Base-by-base conservation (phyloP, 768 basidiomycete species). In the Agrocybe praecox region DNA sequence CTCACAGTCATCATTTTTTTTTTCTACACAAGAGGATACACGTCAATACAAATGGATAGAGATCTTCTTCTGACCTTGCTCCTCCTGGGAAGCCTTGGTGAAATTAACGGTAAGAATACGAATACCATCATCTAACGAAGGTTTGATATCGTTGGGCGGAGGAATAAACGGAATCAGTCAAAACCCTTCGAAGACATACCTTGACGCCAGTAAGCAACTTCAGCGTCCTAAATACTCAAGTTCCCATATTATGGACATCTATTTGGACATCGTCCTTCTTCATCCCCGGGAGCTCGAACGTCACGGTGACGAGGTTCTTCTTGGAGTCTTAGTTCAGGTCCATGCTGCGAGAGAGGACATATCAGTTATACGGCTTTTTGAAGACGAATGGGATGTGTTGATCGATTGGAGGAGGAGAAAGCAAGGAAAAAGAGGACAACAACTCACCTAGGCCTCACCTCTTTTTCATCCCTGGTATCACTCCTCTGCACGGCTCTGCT, bases 241-340 rank as follows among this genome's bases (percentile, higher is more conserved):
- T n/a, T 2, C 75, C 68, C 55, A 78, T 77, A 56, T 79, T 72
- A 52, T 76, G 73, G 12, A 83, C 62, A 52, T 84, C 82, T 59
- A 86, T 76, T 44, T 67, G 65, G 44, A 85, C 71, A 58, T 84
- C 69, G 43, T 82, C 78, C 23, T 79, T 76, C 55, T 70, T 73
- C 34, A 86, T 15, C 18, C 83, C 83, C 0, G 84, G 83, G 5
- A 86, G 67, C 61, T 86, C 85, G 60, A 86, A 83, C 6, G 74
- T 68, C 44, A 83, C 84, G 1, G 79, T 81, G 40, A 85, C 78
- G 32, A 69, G 63, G 62, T 82, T 81, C 34, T 65, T 68, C 21
- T 77, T 72, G 1, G 62, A 46, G 56, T 81, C 69, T 56, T 84
- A 82, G 62, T 80, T 76, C 6, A 84, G 65, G 58, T 85, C 80